Evolutionary conservation across 495 filamentous ascomycete genomes (phyloP), one percentile per base, ranked within the genome.

Genomic region (Penicillium egyptiacum): DNA sequence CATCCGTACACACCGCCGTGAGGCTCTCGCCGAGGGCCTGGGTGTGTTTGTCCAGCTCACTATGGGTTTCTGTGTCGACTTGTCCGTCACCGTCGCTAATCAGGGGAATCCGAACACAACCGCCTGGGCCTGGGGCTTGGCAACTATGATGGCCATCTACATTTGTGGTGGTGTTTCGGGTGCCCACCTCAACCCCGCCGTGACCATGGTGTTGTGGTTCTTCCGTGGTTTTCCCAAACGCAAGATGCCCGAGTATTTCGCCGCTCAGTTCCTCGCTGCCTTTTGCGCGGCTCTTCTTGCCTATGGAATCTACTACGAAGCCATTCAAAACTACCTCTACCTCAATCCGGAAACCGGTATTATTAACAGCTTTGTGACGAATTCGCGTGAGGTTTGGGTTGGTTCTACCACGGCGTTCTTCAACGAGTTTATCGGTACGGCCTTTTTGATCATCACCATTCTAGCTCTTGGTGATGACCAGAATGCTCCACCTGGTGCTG

Each of bases 91-190:
- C 7, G 57, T 78, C 7, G 76, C 75, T 19, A 57, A 69, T 2
- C 59, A 59, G 1, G 75, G 73, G 3, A 73, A 76, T 39, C 81
- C 81, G 16, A 75, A 76, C 54, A 77, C 76, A 4, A 78, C 76
- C 4, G 74, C 69, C 19, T 82, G 77, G 78, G 74, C 76, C 9
- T 85, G 81, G 81, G 81, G 81, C 1, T 67, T 83, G 6, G 80
- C 76, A 11, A 77, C 77, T 28, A 84, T 84, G 81, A 75, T 83
- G 42, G 82, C 72, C 10, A 83, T 84, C 44, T 83, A 83, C 53
- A 75, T 86, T 22, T 78, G 70, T 25, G 79, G 80, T 70, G 79
- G 79, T 57, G 70, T 82, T n/a, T 83, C 80, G 1, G 80, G 80
- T 52, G 80, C 79, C 2, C 80, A 83, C 54, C 68, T 83, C 39